Percentiles rank a stretch among this genome's conserved stretches.
phyloP scores from a whole-genome alignment of 805 yeast genomes.

The Groenewaldozyma salmanticensis region DNA sequence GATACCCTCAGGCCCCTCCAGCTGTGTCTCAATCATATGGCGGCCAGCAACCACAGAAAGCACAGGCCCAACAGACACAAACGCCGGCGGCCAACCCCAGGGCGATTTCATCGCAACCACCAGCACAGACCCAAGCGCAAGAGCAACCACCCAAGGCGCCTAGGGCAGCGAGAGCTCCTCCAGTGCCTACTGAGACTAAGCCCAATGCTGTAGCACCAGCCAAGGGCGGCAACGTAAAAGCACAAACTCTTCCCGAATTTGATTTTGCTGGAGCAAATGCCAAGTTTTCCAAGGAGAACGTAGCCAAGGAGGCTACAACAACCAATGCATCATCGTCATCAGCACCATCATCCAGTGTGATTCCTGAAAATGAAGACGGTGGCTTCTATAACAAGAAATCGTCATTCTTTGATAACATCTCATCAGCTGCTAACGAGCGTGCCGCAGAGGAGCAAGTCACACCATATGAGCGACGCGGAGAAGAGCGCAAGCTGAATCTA shows the following conservation, averaged over 20 bases:
- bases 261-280: constrained; percentile 72
- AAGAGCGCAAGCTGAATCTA: constrained; percentile 61
- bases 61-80: background rate
- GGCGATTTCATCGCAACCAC: background rate
- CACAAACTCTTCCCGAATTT: constrained; percentile 36
- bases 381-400: constrained; percentile 59
- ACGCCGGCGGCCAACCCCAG: background rate
- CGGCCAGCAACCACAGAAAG: background rate
- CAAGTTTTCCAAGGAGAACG: constrained; percentile 46
- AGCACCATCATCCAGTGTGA: constrained; percentile 12
- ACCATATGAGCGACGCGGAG: constrained; percentile 48
- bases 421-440: constrained; percentile 42
- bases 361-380: constrained; percentile 22
- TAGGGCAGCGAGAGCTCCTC: background rate
- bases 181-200: background rate
- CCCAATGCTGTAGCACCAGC: constrained; percentile 13
- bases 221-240: constrained; percentile 3
- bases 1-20: background rate
- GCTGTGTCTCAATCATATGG: background rate
- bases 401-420: constrained; percentile 82
- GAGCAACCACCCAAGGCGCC: background rate
- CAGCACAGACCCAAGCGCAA: constrained; percentile 2
- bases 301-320: constrained; percentile 24
- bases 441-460: constrained; percentile 34
- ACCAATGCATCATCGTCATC: constrained; percentile 4